These are phyloP conservation scores for Dissophora globulifera DNA, from an alignment of 192 early-diverging fungal genomes.

Conservation along the genomic window DNA sequence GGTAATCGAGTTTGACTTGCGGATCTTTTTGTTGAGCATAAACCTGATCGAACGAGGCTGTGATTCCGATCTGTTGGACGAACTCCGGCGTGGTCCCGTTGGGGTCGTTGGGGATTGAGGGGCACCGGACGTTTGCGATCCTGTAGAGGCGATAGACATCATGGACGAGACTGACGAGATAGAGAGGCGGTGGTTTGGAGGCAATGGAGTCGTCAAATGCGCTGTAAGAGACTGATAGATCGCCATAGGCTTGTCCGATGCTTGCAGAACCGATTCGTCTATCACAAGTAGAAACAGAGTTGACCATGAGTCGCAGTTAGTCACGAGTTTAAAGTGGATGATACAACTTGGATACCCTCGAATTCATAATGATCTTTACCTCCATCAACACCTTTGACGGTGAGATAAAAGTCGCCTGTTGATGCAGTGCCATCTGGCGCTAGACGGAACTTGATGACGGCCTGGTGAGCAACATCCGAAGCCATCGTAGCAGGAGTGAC, in stretches of 20 bases:
- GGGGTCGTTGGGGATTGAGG: background rate
- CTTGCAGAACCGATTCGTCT: slow-evolving; percentile 62
- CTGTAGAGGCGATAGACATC: slow-evolving; percentile 40
- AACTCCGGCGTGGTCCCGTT: slow-evolving; percentile 15
- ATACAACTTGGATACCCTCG: background rate
- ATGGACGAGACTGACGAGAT: slow-evolving; percentile 58
- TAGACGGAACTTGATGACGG: slow-evolving; percentile 64
- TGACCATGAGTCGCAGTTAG: background rate
- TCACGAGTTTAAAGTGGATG: background rate
- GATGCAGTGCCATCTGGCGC: slow-evolving; percentile 57
- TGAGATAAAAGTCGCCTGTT: slow-evolving; percentile 61
- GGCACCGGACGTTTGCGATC: slow-evolving; percentile 16
- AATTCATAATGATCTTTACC: slow-evolving; percentile 28
- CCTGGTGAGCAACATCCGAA: slow-evolving; percentile 60
- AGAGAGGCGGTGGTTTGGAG: slow-evolving; percentile 56
- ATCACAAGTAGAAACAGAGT: background rate
- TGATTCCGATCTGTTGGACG: slow-evolving; percentile 22
- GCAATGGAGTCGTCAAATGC: slow-evolving; percentile 62
- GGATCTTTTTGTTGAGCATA: slow-evolving; percentile 61
- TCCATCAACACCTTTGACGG: slow-evolving; percentile 63
- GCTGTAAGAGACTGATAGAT: slow-evolving; percentile 63
- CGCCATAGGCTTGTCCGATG: slow-evolving; percentile 65
- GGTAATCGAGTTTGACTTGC: slow-evolving; percentile 32
- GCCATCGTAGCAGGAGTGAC: slow-evolving; percentile 59
- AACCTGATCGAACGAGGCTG: slow-evolving; percentile 58